Evolutionary conservation across 257 asterid species (phyloP).

Genomic region (Jaltomata sinuosa): DNA sequence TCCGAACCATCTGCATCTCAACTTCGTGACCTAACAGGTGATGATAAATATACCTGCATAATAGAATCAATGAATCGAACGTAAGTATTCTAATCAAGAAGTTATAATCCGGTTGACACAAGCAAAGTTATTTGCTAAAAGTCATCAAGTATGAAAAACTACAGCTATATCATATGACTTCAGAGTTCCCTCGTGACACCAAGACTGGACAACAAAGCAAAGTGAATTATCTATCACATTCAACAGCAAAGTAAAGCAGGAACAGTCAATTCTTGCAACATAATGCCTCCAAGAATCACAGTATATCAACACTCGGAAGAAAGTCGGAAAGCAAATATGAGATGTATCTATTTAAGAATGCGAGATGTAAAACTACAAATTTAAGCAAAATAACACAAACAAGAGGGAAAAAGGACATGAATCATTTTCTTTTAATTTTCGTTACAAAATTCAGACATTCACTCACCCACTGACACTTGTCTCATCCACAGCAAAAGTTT

Average conservation of each 20-base stretch:
- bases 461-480: constrained; percentile 99
- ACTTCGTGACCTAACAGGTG: constrained; percentile 98
- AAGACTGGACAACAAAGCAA: neutral
- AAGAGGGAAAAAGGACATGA: neutral
- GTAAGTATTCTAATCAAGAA: neutral
- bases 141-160: neutral
- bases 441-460: neutral
- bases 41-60: constrained; percentile 86
- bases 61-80: neutral
- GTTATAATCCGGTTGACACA: neutral
- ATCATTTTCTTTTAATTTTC: neutral
- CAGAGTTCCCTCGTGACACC: neutral
- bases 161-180: neutral
- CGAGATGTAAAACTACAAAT: neutral
- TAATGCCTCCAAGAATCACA: neutral
- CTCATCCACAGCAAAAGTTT: constrained; percentile 98
- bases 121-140: neutral
- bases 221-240: neutral
- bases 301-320: neutral
- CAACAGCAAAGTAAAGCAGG: neutral
- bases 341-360: neutral
- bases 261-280: neutral
- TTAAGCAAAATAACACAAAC: neutral
- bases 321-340: neutral
- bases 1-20: constrained; percentile 98